A percentile compares a stretch with the other conserved stretches of the same genome.
These are phyloP conservation scores for Colletotrichum phormii DNA, from an alignment of 2,329 filamentous ascomycete genomes.

Conservation along the genomic window DNA sequence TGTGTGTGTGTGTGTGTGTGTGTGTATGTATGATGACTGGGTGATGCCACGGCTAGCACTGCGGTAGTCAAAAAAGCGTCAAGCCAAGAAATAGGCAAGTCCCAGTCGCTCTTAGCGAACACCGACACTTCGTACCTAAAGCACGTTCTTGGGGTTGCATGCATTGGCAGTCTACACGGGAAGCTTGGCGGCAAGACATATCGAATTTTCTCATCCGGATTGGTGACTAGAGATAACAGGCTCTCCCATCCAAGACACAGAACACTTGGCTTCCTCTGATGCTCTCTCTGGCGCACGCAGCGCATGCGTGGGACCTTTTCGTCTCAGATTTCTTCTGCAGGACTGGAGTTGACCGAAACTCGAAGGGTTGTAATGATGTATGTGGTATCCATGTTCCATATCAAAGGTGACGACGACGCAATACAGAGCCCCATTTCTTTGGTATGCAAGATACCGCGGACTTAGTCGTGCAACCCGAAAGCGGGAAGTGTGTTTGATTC, in stretches of 20 bases:
- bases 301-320: not conserved
- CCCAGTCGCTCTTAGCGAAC: not conserved
- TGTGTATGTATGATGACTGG: no score
- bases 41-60: not conserved
- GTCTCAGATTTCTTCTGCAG: not conserved
- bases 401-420: not conserved
- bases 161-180: slow-evolving; percentile 10
- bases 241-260: slow-evolving; percentile 4
- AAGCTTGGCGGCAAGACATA: slow-evolving; percentile 18
- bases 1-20: no score
- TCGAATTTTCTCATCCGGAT: slow-evolving; percentile 20
- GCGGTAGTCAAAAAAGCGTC: not conserved
- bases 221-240: slow-evolving; percentile 22
- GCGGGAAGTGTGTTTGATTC: not conserved
- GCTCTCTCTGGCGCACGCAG: slow-evolving; percentile 1
- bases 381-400: not conserved
- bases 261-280: slow-evolving; percentile 15
- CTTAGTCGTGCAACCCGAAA: not conserved
- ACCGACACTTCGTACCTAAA: not conserved
- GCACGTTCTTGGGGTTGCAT: slow-evolving; percentile 13
- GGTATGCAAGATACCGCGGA: not conserved
- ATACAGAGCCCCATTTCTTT: not conserved
- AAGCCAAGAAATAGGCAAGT: not conserved
- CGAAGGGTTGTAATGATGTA: not conserved
- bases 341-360: not conserved